Base-by-base conservation (phyloP, 176 grass and related monocot species). In the Raddia guianensis region DNA sequence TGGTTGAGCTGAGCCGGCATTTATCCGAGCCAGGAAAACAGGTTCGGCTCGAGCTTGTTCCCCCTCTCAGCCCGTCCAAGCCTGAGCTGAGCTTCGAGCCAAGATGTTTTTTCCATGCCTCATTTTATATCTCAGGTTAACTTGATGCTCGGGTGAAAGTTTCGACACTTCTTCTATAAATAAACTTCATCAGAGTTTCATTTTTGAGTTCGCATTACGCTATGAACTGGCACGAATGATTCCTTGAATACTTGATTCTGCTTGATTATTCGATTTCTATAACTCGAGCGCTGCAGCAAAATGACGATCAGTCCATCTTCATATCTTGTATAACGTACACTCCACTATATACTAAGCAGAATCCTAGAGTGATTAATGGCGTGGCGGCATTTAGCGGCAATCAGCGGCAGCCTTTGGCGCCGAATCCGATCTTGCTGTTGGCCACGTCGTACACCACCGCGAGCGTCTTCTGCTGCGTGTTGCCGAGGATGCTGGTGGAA, bases 401-500 rank as follows among this genome's bases (percentile, higher is more conserved):
- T 87, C 65, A 97, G 47, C 56, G 65, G 72, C 95, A 98, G 33
- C 74, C 86, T 45, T 80, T 84, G 3, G 90, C 73, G 60, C 49
- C 78, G 72, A 98, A 98, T 0, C 95, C 92, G 51, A 98, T 89
- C 78, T 76, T 94, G 7, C 78, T 13, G 56, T 83, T 85, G 35
- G 83, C 67, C 10, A 95, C 70, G 83, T 98, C 95, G 70, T 98
- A 95, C 4, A 94, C 80, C 6, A 98, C 90, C 21, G 70, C 50
- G 45, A 85, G 44, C 65, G 68, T 91, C 81, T 73, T 93, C 90
- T 98, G 95, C 81, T 98, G 95, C 76, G 84, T 80, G 71, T 94
- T 98, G 6, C 90, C 92, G 21, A 98, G 57, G 65, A 98, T 98
- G 14, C 49, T 66, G 58, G 87, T 15, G 53, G 80, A 82, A 3